Percentiles rank a stretch among this genome's conserved stretches.
Conservation (phyloP, 1,284 basidiomycete species). For the Mycosarcoma mackinlayi region DNA sequence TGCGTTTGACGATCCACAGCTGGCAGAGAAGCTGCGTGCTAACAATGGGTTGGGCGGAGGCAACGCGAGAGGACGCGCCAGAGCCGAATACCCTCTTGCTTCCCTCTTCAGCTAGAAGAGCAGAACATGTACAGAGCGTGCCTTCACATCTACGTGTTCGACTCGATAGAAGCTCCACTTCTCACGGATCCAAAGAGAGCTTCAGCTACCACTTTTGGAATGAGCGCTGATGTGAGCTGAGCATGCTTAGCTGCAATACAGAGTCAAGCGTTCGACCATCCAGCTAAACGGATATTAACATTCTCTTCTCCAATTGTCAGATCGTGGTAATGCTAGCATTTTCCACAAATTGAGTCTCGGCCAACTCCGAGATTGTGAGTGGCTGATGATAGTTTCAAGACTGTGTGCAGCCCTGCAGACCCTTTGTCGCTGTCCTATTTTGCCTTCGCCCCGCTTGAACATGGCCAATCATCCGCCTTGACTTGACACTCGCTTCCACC, state of each 20-base stretch:
- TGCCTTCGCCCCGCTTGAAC: too few species aligned
- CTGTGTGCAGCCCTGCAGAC: conserved; percentile 7
- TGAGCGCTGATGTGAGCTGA: too few species aligned
- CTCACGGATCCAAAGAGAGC: too few species aligned
- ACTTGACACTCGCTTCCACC: too few species aligned
- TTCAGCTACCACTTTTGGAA: too few species aligned
- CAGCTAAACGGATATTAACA: too few species aligned
- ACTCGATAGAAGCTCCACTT: conserved; percentile 5
- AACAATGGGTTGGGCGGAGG: conserved; percentile 32
- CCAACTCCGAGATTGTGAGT: conserved; percentile 28
- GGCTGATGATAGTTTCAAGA: conserved; percentile 10
- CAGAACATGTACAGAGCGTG: not conserved
- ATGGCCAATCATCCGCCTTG: too few species aligned
- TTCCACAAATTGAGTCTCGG: conserved; percentile 10
- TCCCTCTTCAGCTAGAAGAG: conserved; percentile 31
- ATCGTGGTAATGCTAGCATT: too few species aligned
- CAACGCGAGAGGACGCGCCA: conserved; percentile 27
- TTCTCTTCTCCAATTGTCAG: too few species aligned
- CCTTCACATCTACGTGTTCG: too few species aligned
- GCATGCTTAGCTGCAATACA: too few species aligned
- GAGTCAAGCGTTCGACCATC: too few species aligned
- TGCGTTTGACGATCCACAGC: conserved; percentile 44
- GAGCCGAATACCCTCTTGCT: conserved; percentile 45
- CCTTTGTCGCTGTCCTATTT: not conserved
- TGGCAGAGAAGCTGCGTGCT: conserved; percentile 34